These are phyloP conservation scores for Urostyla sp. DNA, from an alignment of 73 alveolate species.

Conservation along the genomic window DNA sequence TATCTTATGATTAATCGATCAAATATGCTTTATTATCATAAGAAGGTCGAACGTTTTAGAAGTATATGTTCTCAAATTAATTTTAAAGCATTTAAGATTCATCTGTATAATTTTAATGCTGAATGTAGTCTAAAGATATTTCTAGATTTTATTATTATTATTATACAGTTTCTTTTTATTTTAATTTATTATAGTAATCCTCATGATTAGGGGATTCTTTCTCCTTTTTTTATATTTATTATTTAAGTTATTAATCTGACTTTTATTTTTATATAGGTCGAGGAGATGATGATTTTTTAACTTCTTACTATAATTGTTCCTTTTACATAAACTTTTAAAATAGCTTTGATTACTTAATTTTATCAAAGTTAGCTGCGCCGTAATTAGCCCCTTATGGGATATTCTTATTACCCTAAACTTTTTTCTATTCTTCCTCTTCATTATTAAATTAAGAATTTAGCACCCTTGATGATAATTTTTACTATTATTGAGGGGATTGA, in stretches of 20 bases:
- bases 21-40: neutral
- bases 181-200: too few relatives aligned
- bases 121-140: neutral
- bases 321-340: conserved; percentile 10
- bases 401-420: too few relatives aligned
- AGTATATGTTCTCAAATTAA: neutral
- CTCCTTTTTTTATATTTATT: too few relatives aligned
- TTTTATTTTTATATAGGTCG: too few relatives aligned
- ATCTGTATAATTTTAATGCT: neutral
- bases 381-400: neutral
- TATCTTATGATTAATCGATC: conserved; percentile 20
- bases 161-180: conserved; percentile 25
- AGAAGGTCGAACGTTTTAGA: neutral
- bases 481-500: conserved; percentile 9
- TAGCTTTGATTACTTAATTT: conserved; percentile 32
- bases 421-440: neutral
- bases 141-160: conserved; percentile 4
- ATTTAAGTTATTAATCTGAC: too few relatives aligned
- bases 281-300: too few relatives aligned
- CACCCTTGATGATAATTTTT: neutral
- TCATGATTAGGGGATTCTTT: too few relatives aligned
- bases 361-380: conserved; percentile 44
- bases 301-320: too few relatives aligned
- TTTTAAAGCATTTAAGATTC: neutral
- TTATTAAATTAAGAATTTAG: neutral